Evolutionary conservation across 306 rosid genomes (phyloP), one percentile per base, ranked within the genome.

Genomic region (Alnus glutinosa): DNA sequence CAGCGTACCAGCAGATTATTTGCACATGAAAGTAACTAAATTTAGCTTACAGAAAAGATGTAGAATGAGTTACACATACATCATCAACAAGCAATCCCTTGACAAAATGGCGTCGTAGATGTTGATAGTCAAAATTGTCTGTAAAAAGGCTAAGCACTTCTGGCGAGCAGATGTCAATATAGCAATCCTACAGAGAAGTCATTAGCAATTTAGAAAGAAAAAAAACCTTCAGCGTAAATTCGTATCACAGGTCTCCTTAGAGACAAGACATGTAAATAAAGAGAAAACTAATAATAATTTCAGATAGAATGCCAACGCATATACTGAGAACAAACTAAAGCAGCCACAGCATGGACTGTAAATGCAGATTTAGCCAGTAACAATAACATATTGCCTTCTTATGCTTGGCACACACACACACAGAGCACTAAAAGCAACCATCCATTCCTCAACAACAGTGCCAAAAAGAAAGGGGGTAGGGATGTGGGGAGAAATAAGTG

Each of bases 51-150:
- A 66, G 70, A 58, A 80, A 71, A 77, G 63, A 78, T 78, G 75
- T 73, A 54, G 19, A 36, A 9, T 16, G 48, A 58, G 79, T 68
- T 69, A 87, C 23, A 85, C 89, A 18, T 90, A 93, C 99, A 83
- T 96, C 99, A 78, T 96, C 99, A 81, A 91, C 50, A 67, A 96
- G 99, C 92, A 96, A 83, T 55, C 96, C 99, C 92, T 96, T 96
- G 62, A 96, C 92, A 83, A 96, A 96, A 89, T 96, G 94, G 52
- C 99, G 98, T 44, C 99, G 94, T 16, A 96, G 83, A 88, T 96
- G 99, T 87, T 96, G 99, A 83, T 93, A 96, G 85, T 96, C 99
- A 85, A 96, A 96, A 81, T 96, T 96, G 89, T 96, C 99, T 0
- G 97, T 93, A 79, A 96, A 96, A 77, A 93, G 90, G 87, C 94